Base-by-base conservation (phyloP, 257 asterid genomes). In the Solanum lycopersicoides region DNA sequence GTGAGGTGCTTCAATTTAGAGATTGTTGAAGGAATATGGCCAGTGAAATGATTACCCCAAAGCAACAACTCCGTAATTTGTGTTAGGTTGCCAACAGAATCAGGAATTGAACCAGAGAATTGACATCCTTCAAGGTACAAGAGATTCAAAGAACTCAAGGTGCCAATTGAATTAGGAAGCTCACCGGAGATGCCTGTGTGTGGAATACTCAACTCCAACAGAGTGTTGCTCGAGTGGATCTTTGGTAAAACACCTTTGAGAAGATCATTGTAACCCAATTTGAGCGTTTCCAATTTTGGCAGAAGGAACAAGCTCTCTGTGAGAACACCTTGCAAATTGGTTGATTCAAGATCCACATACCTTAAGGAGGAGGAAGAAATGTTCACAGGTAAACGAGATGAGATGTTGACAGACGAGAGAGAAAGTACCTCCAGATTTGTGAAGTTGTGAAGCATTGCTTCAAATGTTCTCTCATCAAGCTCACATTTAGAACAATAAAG, bases 401-500 rank as follows among this genome's bases (percentile, higher is more conserved):
- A 32, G 44, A 32, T 71, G 25, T 71, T 15, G 25, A 16, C 77
- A 2, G 0, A 0, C 7, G 8, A 2, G 77, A 71, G 77, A 34
- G 14, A 34, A 1, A 71, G 14, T 34, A 34, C 1, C 77, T 37
- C 53, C 20, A 39, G 34, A 37, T 39, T 74, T 74, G 82, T 74
- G 0, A 74, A 37, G 53, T 74, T 74, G 0, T 74, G 32, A 21
- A 74, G 1, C 53, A 37, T 7, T 37, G 32, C 0, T 74, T 74
- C 50, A 74, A 72, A 74, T 74, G 53, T 74, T 74, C 1, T 74
- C 32, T 74, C 6, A 74, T 74, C 82, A 74, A 74, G 53, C 11
- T 34, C 2, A 2, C 1, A 32, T 0, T 0, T 0, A 9, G 1
- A 0, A 3, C 0, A 0, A 72, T 30, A 74, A 74, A 74, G 20